Percentiles rank a stretch among this genome's conserved stretches.
Conservation (phyloP, 2,329 filamentous ascomycete species). For the Aspergillus texensis region DNA sequence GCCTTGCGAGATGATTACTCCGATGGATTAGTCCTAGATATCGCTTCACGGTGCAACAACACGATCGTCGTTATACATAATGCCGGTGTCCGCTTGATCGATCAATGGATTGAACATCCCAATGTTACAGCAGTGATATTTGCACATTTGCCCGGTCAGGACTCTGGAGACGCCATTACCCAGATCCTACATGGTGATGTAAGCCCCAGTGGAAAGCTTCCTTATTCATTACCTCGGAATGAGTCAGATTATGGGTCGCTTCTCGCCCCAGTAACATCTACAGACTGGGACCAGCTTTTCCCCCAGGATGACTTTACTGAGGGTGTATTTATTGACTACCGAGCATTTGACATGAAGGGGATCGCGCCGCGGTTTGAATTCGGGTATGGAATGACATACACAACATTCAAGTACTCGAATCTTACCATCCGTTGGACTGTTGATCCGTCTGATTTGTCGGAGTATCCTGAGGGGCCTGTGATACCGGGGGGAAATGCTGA, state of each 20-base stretch:
- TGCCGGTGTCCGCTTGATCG: constrained; percentile 61
- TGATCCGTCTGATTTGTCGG: constrained; percentile 58
- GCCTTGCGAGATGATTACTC: constrained; percentile 67
- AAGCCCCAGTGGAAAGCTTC: constrained; percentile 75
- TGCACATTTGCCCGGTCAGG: constrained; percentile 80
- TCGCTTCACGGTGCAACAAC: constrained; percentile 73
- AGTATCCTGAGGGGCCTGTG: neutral
- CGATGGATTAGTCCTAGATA: constrained; percentile 78
- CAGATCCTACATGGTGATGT: constrained; percentile 81
- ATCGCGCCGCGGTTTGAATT: constrained; percentile 23
- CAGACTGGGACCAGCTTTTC: constrained; percentile 9
- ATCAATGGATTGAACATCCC: constrained; percentile 60
- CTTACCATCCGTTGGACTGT: constrained; percentile 62
- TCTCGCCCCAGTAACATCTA: neutral
- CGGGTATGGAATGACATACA: constrained; percentile 72
- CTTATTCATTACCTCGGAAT: constrained; percentile 76
- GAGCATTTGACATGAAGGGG: constrained; percentile 23
- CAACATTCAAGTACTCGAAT: constrained; percentile 67
- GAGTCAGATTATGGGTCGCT: constrained; percentile 64
- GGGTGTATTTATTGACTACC: constrained; percentile 24
- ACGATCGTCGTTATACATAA: constrained; percentile 87
- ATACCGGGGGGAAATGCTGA: constrained; percentile 42
- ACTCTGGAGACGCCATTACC: constrained; percentile 76
- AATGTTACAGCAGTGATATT: constrained; percentile 86
- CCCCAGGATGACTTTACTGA: constrained; percentile 16